Evolutionary conservation across 2,329 filamentous ascomycete species (phyloP).

Genomic region (Monascus ruber): DNA sequence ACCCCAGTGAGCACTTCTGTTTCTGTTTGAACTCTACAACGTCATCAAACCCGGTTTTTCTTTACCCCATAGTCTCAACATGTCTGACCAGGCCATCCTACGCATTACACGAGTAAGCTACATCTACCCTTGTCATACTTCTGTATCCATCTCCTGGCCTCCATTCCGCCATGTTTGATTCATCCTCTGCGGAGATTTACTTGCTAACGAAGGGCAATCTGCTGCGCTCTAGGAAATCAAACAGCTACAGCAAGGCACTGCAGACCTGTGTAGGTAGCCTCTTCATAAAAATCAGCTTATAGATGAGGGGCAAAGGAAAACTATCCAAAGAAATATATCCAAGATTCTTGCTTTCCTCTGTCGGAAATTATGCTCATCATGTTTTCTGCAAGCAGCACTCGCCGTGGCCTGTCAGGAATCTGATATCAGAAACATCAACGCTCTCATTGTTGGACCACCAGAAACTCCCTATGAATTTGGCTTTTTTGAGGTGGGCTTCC

Average conservation of each 20-base stretch:
- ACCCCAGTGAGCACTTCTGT: too few species aligned
- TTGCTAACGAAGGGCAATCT: constrained; percentile 9
- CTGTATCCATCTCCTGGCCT: too few species aligned
- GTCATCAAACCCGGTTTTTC: too few species aligned
- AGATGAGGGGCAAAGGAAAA: not conserved
- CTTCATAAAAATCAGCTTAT: not conserved
- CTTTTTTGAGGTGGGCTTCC: constrained; percentile 69
- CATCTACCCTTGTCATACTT: not conserved
- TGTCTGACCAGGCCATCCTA: constrained; percentile 79
- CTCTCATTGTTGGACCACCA: constrained; percentile 81
- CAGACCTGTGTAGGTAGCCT: constrained; percentile 63
- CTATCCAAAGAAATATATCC: too few species aligned
- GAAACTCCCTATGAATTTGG: constrained; percentile 95
- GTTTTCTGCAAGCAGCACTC: constrained; percentile 47
- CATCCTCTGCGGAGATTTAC: constrained; percentile 1
- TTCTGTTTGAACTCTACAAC: too few species aligned
- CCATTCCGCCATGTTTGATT: too few species aligned
- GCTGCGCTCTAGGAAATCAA: constrained; percentile 56
- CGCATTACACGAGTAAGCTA: constrained; percentile 65
- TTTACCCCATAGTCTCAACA: constrained; percentile 18
- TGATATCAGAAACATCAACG: constrained; percentile 78
- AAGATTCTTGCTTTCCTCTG: too few species aligned
- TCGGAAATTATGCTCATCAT: too few species aligned
- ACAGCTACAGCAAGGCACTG: constrained; percentile 63
- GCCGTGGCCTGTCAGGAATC: constrained; percentile 78